These are phyloP conservation scores for Colletotrichum sp. DNA, from an alignment of 2,329 filamentous ascomycete genomes.

Conservation along the genomic window DNA sequence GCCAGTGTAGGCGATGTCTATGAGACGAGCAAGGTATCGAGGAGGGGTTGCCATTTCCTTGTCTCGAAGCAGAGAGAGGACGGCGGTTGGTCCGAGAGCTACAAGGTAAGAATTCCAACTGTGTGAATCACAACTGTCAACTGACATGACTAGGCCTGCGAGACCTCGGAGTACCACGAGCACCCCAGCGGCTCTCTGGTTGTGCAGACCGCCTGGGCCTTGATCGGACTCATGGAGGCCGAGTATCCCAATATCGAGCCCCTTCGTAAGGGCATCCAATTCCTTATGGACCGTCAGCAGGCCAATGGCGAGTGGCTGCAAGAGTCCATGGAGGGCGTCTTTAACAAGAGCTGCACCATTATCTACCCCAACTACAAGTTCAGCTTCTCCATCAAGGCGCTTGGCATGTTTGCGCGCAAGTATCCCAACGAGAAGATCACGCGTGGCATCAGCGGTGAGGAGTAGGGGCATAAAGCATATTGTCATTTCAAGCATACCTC, in stretches of 20 bases:
- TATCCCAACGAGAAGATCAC: constrained; percentile 68
- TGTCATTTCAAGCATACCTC: not conserved
- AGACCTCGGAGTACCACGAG: constrained; percentile 75
- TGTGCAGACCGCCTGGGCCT: constrained; percentile 92
- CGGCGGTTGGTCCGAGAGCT: constrained; percentile 97
- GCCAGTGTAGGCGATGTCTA: constrained; percentile 83
- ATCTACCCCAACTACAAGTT: constrained; percentile 99
- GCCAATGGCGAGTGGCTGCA: constrained; percentile 92
- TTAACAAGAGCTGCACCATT: constrained; percentile 99
- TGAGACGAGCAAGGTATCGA: constrained; percentile 70
- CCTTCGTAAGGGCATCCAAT: constrained; percentile 73
- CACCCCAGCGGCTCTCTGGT: constrained; percentile 81
- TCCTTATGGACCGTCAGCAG: constrained; percentile 87
- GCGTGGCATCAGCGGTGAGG: constrained; percentile 11
- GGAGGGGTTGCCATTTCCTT: constrained; percentile 83
- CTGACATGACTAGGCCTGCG: constrained; percentile 64
- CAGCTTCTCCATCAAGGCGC: constrained; percentile 89
- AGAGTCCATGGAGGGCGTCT: constrained; percentile 96
- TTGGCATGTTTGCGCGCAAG: constrained; percentile 83
- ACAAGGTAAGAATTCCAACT: constrained; percentile 57
- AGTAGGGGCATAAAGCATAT: not conserved
- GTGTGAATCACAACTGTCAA: not conserved
- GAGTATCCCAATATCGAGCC: constrained; percentile 77
- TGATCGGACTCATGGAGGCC: constrained; percentile 82
- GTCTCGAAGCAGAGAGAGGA: constrained; percentile 83